Percentiles rank a stretch among this genome's conserved stretches.
phyloP scores from a whole-genome alignment of 331 rosid species.

The Telfairia occidentalis region DNA sequence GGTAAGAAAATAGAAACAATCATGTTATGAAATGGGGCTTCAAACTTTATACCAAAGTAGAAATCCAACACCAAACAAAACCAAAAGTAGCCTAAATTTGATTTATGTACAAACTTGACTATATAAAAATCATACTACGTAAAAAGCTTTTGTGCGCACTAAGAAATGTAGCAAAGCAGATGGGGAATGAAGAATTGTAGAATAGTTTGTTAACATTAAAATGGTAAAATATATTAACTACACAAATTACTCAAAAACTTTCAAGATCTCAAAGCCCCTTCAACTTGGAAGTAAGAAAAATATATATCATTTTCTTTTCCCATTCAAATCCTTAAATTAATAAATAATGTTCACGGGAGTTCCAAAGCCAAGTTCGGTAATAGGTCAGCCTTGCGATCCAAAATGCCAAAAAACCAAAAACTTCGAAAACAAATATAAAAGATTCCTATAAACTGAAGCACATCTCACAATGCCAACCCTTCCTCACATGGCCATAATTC shows the following conservation, averaged over 20 bases:
- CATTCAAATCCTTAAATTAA: neutral
- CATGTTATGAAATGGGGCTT: no score
- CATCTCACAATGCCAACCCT: conserved; percentile 3
- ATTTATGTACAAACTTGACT: neutral
- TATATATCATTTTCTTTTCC: neutral
- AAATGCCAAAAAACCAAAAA: neutral
- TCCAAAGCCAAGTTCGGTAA: neutral
- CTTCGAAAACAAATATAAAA: neutral
- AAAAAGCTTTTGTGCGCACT: neutral
- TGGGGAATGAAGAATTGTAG: neutral
- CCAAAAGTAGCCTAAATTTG: no score
- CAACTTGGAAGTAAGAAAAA: neutral
- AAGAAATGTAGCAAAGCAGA: no score
- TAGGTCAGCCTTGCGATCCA: neutral
- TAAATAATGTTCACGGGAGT: conserved; percentile 8
- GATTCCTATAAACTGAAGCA: neutral
- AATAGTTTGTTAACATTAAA: neutral
- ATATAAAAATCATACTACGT: neutral
- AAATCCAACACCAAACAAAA: no score
- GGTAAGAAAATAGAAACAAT: no score
- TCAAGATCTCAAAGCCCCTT: neutral
- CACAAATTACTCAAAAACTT: neutral
- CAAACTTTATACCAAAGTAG: no score
- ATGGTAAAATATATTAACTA: neutral
- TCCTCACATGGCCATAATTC: neutral